These are phyloP conservation scores for Phylloporus rhodoxanthus DNA, from an alignment of 768 basidiomycete species.

Conservation along the genomic window DNA sequence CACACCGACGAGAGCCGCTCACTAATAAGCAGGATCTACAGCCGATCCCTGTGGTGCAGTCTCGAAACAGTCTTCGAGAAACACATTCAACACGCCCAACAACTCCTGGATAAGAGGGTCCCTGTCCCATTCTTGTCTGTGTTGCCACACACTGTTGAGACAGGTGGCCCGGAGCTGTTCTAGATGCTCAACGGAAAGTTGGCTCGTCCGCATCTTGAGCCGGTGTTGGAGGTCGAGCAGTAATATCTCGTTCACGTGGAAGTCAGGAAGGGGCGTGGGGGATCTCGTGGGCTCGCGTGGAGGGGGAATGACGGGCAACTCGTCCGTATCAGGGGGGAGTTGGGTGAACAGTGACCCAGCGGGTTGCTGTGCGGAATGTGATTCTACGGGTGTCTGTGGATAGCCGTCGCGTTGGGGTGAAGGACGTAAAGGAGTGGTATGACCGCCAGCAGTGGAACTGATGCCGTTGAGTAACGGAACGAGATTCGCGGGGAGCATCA, in stretches of 20 bases:
- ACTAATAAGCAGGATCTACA: slow-evolving; percentile 2
- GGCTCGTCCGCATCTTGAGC: slow-evolving; percentile 49
- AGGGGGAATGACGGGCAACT: slow-evolving; percentile 19
- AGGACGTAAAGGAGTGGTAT: neutral
- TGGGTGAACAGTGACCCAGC: slow-evolving; percentile 8
- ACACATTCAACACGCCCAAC: slow-evolving; percentile 50
- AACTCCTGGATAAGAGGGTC: slow-evolving; percentile 57
- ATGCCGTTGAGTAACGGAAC: slow-evolving; percentile 23
- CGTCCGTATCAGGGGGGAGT: slow-evolving; percentile 10
- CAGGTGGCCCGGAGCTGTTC: slow-evolving; percentile 89
- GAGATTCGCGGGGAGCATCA: slow-evolving; percentile 20
- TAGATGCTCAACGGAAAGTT: slow-evolving; percentile 78
- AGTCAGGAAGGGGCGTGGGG: slow-evolving; percentile 73
- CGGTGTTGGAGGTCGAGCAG: slow-evolving; percentile 44
- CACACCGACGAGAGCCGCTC: no score
- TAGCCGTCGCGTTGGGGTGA: slow-evolving; percentile 10
- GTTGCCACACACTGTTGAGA: slow-evolving; percentile 77
- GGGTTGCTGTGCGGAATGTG: neutral
- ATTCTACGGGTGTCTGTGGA: slow-evolving; percentile 8
- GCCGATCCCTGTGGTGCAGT: neutral
- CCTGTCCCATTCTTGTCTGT: slow-evolving; percentile 79
- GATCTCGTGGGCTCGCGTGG: slow-evolving; percentile 46
- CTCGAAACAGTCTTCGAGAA: slow-evolving; percentile 55
- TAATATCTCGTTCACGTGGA: slow-evolving; percentile 52
- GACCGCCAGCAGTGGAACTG: slow-evolving; percentile 1